Conservation (phyloP, 2,329 filamentous ascomycete species). For the Immersiporthe knoxdaviesiana region DNA sequence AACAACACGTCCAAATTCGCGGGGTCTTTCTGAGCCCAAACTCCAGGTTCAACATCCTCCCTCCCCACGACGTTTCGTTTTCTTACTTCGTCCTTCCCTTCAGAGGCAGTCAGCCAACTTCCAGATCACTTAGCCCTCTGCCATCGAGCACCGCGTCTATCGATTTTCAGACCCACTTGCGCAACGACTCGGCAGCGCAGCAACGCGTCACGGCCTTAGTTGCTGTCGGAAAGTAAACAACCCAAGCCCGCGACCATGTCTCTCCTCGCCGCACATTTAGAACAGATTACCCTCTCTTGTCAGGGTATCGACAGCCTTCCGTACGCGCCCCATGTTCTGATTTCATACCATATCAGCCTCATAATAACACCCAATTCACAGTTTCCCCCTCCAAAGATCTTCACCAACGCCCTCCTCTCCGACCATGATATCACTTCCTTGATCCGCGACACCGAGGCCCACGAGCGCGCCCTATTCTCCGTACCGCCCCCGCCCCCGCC, state of each 20-base stretch:
- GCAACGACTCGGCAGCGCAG: no score
- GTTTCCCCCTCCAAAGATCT: constrained; percentile 88
- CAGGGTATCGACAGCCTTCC: constrained; percentile 75
- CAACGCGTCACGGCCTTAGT: background rate
- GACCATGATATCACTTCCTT: constrained; percentile 90
- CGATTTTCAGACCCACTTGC: no score
- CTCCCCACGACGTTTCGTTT: background rate
- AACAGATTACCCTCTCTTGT: constrained; percentile 77
- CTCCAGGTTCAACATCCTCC: background rate
- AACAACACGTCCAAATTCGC: background rate
- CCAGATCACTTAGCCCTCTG: background rate
- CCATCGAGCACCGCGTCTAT: background rate
- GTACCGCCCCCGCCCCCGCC: constrained; percentile 71
- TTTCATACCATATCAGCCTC: background rate
- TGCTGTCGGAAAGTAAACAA: constrained; percentile 17
- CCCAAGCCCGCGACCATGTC: constrained; percentile 57
- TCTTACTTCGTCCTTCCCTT: background rate
- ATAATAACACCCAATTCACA: constrained; percentile 40
- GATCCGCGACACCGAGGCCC: constrained; percentile 91
- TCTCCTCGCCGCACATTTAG: constrained; percentile 70
- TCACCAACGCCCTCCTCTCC: constrained; percentile 88
- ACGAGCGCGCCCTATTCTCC: constrained; percentile 94
- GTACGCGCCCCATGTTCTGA: constrained; percentile 49
- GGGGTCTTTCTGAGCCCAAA: background rate
- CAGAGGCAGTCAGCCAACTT: background rate